phyloP scores from a whole-genome alignment of 495 filamentous ascomycete species.

The Lineolata rhizophorae region DNA sequence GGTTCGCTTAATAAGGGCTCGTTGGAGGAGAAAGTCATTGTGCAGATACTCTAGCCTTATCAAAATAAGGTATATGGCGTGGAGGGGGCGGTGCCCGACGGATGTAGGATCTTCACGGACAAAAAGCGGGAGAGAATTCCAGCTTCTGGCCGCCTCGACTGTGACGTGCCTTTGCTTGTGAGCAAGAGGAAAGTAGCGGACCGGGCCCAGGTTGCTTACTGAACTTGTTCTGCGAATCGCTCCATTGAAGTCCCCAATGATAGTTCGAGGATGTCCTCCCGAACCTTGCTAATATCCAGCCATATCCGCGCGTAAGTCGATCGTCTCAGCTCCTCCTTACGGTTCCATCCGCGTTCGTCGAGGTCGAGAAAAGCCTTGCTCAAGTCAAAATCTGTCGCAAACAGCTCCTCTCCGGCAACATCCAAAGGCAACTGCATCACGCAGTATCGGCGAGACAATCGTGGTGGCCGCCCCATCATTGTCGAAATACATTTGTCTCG shows the following conservation, averaged over 20 bases:
- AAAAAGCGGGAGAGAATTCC: too few species aligned
- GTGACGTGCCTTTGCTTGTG: too few species aligned
- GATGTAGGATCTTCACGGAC: too few species aligned
- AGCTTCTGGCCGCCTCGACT: too few species aligned
- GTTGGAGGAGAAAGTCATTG: slow-evolving; percentile 35
- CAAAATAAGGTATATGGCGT: too few species aligned
- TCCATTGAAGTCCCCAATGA: slow-evolving; percentile 23
- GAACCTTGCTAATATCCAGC: slow-evolving; percentile 23
- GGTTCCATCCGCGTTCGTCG: slow-evolving; percentile 32
- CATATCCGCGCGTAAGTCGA: slow-evolving; percentile 27
- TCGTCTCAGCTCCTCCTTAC: slow-evolving; percentile 16
- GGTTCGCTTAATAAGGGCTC: slow-evolving; percentile 30
- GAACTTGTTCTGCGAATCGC: not conserved
- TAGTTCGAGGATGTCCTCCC: slow-evolving; percentile 38
- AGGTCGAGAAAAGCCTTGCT: slow-evolving; percentile 22
- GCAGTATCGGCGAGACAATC: slow-evolving; percentile 31
- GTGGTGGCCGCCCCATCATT: slow-evolving; percentile 34
- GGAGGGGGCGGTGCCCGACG: too few species aligned
- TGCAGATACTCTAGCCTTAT: slow-evolving; percentile 30
- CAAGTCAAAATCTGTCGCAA: slow-evolving; percentile 24
- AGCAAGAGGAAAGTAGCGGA: too few species aligned
- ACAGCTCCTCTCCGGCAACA: slow-evolving; percentile 27
- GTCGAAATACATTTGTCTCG: slow-evolving; percentile 29
- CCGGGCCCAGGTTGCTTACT: too few species aligned
- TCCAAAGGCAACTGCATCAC: slow-evolving; percentile 34